Base-by-base conservation (phyloP, 164 flowering plant genomes). In the Macadamia integrifolia region DNA sequence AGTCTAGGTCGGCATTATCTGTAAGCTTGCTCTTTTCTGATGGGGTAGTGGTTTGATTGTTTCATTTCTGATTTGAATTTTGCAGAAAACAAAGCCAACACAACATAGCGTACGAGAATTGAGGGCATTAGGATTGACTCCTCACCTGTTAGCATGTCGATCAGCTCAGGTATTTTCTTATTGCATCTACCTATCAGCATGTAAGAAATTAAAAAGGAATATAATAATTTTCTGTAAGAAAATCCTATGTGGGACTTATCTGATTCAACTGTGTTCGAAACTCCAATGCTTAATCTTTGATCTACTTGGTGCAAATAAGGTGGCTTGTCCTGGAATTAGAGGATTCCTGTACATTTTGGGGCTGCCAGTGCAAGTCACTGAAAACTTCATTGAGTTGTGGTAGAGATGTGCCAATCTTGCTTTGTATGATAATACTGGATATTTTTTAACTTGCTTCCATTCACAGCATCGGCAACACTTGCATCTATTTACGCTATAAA, bases 71-170 rank as follows among this genome's bases (percentile, higher is more conserved):
- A 40, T 18, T 58, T 13, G 65, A 58, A 18, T 62, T 57, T 40
- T 63, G 69, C 79, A 95, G 99, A 95, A 95, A 86, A 92, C 98
- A 32, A 95, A 95, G 80, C 99, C 99, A 60, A 95, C 99, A 61
- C 99, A 95, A 70, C 98, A 92, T 72, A 92, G 99, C 81, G 97
- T 92, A 42, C 81, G 97, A 42, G 99, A 91, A 82, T 71, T 92
- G 78, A 85, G 98, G 80, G 96, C 98, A 60, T 74, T 95, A 66
- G 99, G 98, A 56, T 78, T 92, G 88, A 92, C 97, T 75, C 98
- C 98, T 53, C 84, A 95, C 80, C 75, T 92, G 53, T 80, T 95
- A 72, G 99, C 97, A 53, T 92, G 98, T 70, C 94, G 98, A 31
- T 92, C 98, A 67, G 90, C 87, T 61, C 82, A 90, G 98, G 99